Evolutionary conservation across 768 basidiomycete species (phyloP).

Genomic region (Sporobolomyces roseus): DNA sequence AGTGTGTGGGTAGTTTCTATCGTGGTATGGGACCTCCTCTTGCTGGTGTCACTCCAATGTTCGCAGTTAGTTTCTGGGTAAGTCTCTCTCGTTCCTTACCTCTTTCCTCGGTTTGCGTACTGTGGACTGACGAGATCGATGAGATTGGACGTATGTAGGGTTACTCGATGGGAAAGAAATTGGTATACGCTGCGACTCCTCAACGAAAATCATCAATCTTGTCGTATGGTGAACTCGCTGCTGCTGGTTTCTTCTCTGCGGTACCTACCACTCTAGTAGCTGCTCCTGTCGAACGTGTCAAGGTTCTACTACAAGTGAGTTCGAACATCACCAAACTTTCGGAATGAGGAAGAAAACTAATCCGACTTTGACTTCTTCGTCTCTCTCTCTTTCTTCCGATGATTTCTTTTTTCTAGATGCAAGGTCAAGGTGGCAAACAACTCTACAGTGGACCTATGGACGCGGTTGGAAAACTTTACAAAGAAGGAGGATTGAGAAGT

Average conservation of each 20-base stretch:
- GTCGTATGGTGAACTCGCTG: conserved; percentile 73
- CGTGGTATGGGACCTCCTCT: conserved; percentile 56
- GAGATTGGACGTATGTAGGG: conserved; percentile 56
- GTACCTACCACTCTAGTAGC: conserved; percentile 85
- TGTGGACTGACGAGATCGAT: not conserved
- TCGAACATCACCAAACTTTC: not conserved
- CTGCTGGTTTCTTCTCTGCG: conserved; percentile 90
- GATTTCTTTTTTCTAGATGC: conserved; percentile 56
- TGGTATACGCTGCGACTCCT: conserved; percentile 77
- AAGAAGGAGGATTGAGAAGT: conserved; percentile 83
- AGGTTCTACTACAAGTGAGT: conserved; percentile 83
- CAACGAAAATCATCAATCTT: conserved; percentile 63
- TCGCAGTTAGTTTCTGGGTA: conserved; percentile 97
- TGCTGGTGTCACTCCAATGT: conserved; percentile 79
- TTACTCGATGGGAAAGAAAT: conserved; percentile 84
- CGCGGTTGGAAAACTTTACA: conserved; percentile 83
- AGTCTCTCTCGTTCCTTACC: conserved; percentile 36
- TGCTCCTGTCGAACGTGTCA: conserved; percentile 95
- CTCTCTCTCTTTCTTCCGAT: too few relatives aligned
- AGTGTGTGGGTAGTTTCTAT: conserved; percentile 64
- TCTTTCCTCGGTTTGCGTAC: not conserved
- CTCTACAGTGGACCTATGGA: conserved; percentile 88
- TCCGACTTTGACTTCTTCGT: not conserved
- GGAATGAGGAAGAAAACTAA: not conserved
- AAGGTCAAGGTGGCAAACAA: conserved; percentile 74